A percentile compares a stretch with the other conserved stretches of the same genome.
Conservation (phyloP, 2,329 filamentous ascomycete species). For the Bipolaris zeicola region DNA sequence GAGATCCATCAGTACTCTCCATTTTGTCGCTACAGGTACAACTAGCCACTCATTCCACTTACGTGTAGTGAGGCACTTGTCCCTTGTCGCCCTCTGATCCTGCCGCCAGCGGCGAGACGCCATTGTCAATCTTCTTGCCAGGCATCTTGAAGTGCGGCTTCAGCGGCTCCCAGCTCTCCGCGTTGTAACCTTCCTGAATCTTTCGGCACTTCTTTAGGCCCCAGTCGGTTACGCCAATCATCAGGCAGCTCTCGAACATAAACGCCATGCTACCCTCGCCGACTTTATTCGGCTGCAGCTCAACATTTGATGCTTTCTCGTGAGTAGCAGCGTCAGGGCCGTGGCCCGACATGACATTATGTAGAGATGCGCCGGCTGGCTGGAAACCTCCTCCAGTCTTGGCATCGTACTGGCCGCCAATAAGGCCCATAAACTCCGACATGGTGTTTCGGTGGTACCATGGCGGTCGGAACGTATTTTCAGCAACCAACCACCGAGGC, state of each 20-base stretch:
- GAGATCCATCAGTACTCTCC: not conserved
- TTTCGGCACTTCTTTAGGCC: conserved; percentile 72
- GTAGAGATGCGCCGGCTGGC: conserved; percentile 67
- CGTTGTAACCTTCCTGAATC: conserved; percentile 74
- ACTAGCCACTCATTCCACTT: conserved; percentile 1
- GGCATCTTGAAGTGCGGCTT: conserved; percentile 53
- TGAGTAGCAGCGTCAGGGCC: conserved; percentile 66
- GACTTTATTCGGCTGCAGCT: conserved; percentile 63
- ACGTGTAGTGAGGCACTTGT: conserved; percentile 37
- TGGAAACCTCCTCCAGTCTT: conserved; percentile 64
- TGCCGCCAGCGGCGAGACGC: conserved; percentile 21
- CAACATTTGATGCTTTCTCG: conserved; percentile 62
- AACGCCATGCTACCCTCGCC: conserved; percentile 70
- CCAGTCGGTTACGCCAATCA: conserved; percentile 76
- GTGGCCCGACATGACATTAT: conserved; percentile 77
- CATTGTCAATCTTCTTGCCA: conserved; percentile 36
- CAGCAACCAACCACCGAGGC: conserved; percentile 71
- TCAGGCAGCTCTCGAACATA: conserved; percentile 70
- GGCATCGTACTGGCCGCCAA: conserved; percentile 66
- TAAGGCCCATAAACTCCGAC: conserved; percentile 72
- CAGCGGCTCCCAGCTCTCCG: conserved; percentile 75
- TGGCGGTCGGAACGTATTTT: conserved; percentile 72
- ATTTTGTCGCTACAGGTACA: conserved; percentile 12
- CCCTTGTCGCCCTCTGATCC: conserved; percentile 27
- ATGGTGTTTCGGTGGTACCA: conserved; percentile 75